Evolutionary conservation across 2,329 filamentous ascomycete genomes (phyloP).

Genomic region (Penicillium nordicum): DNA sequence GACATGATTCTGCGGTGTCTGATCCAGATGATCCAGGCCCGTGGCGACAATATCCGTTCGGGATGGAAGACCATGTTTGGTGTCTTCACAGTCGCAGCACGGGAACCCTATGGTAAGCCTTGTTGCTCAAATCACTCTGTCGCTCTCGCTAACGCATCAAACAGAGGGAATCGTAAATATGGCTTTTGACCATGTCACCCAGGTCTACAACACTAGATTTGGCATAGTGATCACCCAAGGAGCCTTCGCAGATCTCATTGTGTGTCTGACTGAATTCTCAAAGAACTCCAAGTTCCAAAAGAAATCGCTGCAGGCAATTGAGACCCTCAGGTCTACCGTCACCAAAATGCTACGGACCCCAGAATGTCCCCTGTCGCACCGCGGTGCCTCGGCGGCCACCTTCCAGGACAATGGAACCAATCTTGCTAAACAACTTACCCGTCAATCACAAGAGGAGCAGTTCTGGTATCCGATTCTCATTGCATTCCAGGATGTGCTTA

Average conservation of each 20-base stretch:
- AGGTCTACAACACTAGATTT: conserved; percentile 93
- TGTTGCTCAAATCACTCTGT: not conserved
- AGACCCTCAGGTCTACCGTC: conserved; percentile 88
- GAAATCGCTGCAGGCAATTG: conserved; percentile 93
- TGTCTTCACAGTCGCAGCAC: conserved; percentile 91
- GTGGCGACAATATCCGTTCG: conserved; percentile 93
- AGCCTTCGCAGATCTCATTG: conserved; percentile 91
- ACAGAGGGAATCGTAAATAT: conserved; percentile 90
- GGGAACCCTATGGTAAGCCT: conserved; percentile 70
- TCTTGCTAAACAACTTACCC: conserved; percentile 61
- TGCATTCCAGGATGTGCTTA: conserved; percentile 96
- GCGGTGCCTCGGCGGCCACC: conserved; percentile 45
- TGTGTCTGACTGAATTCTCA: conserved; percentile 96
- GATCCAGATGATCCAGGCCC: conserved; percentile 98
- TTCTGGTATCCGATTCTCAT: conserved; percentile 99
- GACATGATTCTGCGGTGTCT: conserved; percentile 95
- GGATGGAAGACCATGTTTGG: conserved; percentile 99
- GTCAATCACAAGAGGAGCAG: conserved; percentile 90
- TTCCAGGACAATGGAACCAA: conserved; percentile 46
- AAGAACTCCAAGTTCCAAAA: conserved; percentile 99
- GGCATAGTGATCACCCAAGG: conserved; percentile 94
- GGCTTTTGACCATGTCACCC: conserved; percentile 92
- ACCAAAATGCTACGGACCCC: conserved; percentile 93
- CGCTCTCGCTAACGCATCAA: conserved; percentile 19
- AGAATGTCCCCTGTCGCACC: conserved; percentile 83